Base-by-base conservation (phyloP, 257 asterid species). In the Datura wrightii region DNA sequence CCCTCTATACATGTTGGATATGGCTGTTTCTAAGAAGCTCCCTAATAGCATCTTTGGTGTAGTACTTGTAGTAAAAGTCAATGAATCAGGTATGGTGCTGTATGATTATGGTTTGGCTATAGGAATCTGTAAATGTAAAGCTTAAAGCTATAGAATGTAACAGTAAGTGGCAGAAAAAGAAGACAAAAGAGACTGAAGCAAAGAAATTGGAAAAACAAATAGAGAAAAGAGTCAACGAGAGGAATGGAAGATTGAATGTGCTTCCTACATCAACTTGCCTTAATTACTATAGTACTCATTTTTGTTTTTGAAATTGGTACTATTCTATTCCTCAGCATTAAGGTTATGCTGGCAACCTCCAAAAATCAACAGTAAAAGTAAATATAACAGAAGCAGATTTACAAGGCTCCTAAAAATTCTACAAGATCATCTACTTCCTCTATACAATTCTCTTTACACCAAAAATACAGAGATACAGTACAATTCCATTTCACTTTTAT, bases 21-120 rank as follows among this genome's bases (percentile, higher is more conserved):
- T 50, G 82, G 18, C 80, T 76, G 80, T 39, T 76, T 76, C 82
- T 76, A 76, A 76, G 62, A 76, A 50, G 46, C 82, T 74, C 18
- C 6, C 18, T 74, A 74, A 24, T 74, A 46, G 80, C 80, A 44
- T 72, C 39, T 72, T 72, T 19, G 58, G 80, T 5, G 80, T 14
- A 44, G 14, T 39, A 69, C 31, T 69, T 24, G 19, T 48, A 74
- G 11, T 48, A 74, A 74, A 58, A 74, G 81, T 48, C 42, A 74
- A 74, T 74, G 80, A 74, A 74, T 74, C 80, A 48, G 13, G 58
- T 74, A 13, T 13, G n/a, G 42, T 48, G 60, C 14, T 74, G 60
- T 74, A 31, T 1, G 39, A 11, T 74, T 74, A 48, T 74, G 54
- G 41, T 74, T 24, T 74, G 42, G 59, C 59, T 74, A 48, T 74